phyloP scores from a whole-genome alignment of 306 rosid genomes.

The Rosa chinensis region DNA sequence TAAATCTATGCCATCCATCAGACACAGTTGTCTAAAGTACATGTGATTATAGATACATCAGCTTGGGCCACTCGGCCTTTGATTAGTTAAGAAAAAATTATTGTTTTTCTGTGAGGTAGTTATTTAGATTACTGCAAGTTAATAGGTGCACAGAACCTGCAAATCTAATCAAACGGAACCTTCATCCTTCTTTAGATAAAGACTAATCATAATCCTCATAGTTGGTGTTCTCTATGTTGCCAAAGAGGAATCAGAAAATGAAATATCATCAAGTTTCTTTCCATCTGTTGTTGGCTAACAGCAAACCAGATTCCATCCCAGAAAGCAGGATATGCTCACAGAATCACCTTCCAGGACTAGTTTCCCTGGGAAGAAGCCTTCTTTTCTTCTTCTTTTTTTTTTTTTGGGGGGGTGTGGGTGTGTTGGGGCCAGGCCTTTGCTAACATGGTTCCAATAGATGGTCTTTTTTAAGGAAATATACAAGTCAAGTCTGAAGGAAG shows the following conservation, averaged over 20 bases:
- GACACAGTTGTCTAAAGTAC: not conserved
- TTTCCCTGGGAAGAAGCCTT: not conserved
- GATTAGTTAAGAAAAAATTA: not conserved
- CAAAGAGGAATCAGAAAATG: not conserved
- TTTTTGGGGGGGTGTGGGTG: not conserved
- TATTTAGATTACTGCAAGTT: not conserved
- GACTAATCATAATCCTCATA: not conserved
- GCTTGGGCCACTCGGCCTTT: not conserved
- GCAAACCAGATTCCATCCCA: not conserved
- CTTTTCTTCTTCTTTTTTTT: too few species aligned
- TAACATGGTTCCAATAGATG: not conserved
- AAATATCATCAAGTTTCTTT: not conserved
- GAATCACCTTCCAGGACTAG: not conserved
- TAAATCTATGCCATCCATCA: not conserved
- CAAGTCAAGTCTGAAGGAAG: not conserved
- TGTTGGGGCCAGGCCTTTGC: not conserved
- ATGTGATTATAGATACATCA: not conserved
- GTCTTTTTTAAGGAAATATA: not conserved
- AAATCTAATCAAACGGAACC: not conserved
- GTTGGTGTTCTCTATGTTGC: not conserved
- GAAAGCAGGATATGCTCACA: not conserved
- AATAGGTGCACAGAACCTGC: too few species aligned
- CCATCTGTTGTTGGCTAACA: not conserved
- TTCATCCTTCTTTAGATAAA: not conserved
- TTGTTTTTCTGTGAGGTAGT: not conserved